Percentiles rank a stretch among this genome's conserved stretches.
phyloP scores from a whole-genome alignment of 371 early-diverging fungal species.

The Mortierella sp. region DNA sequence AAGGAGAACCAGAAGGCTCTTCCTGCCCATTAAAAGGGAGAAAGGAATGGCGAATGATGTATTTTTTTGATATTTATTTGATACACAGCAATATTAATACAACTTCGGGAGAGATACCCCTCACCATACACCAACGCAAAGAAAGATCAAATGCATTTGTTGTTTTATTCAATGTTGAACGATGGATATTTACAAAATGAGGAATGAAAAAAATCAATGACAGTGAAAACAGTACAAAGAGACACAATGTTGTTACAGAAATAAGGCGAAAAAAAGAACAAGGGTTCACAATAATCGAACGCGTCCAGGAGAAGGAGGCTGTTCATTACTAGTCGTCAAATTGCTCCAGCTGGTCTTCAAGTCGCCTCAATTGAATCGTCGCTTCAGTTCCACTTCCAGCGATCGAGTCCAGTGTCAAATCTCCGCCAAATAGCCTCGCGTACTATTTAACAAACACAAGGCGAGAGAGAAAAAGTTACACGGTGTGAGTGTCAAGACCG shows the following conservation, averaged over 20 bases:
- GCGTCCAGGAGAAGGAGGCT: background rate
- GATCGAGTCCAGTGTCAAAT: constrained; percentile 33
- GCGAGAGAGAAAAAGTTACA: background rate
- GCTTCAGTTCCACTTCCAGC: constrained; percentile 48
- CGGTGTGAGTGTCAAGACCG: background rate
- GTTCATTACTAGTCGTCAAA: constrained; percentile 16
- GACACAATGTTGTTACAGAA: background rate
- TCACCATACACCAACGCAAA: background rate
- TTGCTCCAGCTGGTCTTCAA: constrained; percentile 51
- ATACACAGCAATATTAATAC: background rate
- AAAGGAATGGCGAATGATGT: background rate
- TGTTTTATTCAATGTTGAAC: background rate
- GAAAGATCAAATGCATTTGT: background rate
- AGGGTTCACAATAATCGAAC: background rate
- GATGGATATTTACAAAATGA: background rate
- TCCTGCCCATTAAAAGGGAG: constrained; percentile 25
- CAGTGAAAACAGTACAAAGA: background rate
- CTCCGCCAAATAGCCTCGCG: constrained; percentile 48
- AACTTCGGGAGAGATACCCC: background rate
- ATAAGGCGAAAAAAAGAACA: background rate
- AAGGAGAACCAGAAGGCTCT: constrained; percentile 38
- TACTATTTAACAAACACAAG: constrained; percentile 22
- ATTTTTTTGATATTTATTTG: background rate
- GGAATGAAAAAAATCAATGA: background rate
- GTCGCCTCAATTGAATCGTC: constrained; percentile 27